Conservation (phyloP, 805 yeast genomes). For the Wickerhamiella alocasiicola region DNA sequence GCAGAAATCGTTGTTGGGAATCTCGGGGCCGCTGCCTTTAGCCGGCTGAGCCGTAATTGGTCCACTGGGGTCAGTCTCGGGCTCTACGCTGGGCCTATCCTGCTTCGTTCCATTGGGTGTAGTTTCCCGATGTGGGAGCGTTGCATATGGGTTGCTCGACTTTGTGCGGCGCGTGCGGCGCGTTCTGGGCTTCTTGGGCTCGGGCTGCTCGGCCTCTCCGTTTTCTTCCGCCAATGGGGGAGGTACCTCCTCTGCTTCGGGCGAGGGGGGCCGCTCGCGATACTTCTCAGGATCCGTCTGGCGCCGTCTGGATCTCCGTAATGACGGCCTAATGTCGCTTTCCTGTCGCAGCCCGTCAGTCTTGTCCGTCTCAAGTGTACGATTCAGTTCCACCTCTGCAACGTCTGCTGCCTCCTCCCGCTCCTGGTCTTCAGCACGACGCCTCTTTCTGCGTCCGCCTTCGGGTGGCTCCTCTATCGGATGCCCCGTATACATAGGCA, state of each 20-base stretch:
- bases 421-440: slow-evolving; percentile 32
- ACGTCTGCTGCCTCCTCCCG: slow-evolving; percentile 3
- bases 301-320: slow-evolving; percentile 10
- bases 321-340: slow-evolving; percentile 7
- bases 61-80: not conserved
- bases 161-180: slow-evolving; percentile 6
- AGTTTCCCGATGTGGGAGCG: not conserved
- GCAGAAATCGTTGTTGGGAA: slow-evolving; percentile 72
- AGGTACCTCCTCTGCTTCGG: not conserved
- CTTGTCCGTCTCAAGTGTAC: slow-evolving; percentile 19
- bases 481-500: slow-evolving; percentile 56
- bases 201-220: not conserved
- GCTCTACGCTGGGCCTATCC: not conserved
- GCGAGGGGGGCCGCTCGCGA: not conserved
- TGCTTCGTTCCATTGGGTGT: not conserved
- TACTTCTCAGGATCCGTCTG: slow-evolving; percentile 2
- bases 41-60: not conserved
- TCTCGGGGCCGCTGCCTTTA: not conserved
- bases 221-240: not conserved
- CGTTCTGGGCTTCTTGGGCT: not conserved
- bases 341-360: slow-evolving; percentile 16
- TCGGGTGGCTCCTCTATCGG: slow-evolving; percentile 61
- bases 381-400: slow-evolving; percentile 14
- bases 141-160: not conserved
- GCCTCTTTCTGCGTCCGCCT: slow-evolving; percentile 24